A percentile compares a stretch with the other conserved stretches of the same genome.
Conservation (phyloP, 352 stramenopile species). For the Saprolegnia diclina region DNA sequence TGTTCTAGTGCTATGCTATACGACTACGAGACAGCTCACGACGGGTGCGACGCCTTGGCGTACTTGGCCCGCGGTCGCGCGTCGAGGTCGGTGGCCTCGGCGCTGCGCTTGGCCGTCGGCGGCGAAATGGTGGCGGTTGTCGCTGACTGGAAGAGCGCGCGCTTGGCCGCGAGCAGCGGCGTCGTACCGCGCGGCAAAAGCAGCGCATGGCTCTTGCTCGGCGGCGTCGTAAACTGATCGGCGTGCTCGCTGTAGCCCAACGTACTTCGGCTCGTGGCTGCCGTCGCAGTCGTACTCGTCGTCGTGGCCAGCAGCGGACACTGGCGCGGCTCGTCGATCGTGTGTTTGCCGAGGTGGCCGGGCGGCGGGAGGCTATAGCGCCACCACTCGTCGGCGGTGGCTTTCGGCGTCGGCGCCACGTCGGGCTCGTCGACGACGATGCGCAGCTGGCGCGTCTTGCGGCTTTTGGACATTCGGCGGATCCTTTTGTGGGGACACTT, state of each 20-base stretch:
- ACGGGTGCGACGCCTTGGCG: background rate
- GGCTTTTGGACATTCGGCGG: background rate
- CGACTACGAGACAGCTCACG: too few relatives aligned
- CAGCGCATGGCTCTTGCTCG: background rate
- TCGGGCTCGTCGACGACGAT: slow-evolving; percentile 22
- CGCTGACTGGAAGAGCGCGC: background rate
- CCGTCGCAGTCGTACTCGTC: background rate
- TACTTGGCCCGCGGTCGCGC: background rate
- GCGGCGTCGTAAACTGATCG: background rate
- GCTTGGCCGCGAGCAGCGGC: background rate
- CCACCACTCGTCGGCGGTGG: slow-evolving; percentile 12
- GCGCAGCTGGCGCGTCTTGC: slow-evolving; percentile 1
- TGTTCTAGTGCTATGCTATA: too few relatives aligned
- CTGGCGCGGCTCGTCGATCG: background rate
- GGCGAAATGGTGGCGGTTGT: slow-evolving; percentile 15
- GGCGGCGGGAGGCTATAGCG: slow-evolving; percentile 17
- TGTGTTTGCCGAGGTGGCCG: slow-evolving; percentile 16
- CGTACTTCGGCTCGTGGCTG: too few relatives aligned
- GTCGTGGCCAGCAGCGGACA: background rate
- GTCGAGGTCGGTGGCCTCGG: background rate
- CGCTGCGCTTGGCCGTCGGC: slow-evolving; percentile 18
- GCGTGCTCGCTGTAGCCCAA: too few relatives aligned
- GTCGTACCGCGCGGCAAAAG: background rate
- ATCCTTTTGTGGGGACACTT: background rate
- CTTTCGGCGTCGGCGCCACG: background rate